Conservation (phyloP, 2,329 filamentous ascomycete genomes). For the Didymella glomerata region DNA sequence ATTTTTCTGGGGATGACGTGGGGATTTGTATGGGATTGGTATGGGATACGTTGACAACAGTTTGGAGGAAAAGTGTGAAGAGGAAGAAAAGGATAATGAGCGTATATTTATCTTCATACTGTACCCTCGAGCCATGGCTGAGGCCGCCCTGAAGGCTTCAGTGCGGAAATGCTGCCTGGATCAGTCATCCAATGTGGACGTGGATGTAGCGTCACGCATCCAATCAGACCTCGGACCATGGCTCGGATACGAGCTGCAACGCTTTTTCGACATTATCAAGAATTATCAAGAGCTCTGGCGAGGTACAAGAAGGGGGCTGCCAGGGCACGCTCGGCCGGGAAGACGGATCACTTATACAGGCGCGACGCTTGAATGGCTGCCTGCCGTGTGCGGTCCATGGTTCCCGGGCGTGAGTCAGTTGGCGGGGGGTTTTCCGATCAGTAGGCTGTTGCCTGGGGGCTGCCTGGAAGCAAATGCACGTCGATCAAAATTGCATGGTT, state of each 20-base stretch:
- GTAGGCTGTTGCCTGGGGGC: neutral
- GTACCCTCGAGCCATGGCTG: neutral
- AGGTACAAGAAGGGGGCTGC: neutral
- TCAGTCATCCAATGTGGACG: slow-evolving; percentile 14
- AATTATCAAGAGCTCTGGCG: neutral
- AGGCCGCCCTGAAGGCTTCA: slow-evolving; percentile 8
- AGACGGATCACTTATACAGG: neutral
- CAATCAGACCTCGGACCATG: slow-evolving; percentile 13
- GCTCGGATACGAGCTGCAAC: neutral
- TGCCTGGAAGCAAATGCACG: neutral
- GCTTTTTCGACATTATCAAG: neutral
- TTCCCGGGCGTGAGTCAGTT: neutral
- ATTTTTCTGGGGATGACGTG: neutral
- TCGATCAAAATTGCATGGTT: neutral
- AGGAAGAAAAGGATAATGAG: neutral
- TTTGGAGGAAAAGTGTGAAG: slow-evolving; percentile 7
- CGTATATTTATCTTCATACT: slow-evolving; percentile 8
- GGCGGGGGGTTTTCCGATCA: neutral
- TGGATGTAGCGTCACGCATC: slow-evolving; percentile 21
- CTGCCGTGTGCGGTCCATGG: neutral
- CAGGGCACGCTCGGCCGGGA: neutral
- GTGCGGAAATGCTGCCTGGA: slow-evolving; percentile 21
- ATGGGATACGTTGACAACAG: neutral
- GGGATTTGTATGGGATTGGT: neutral
- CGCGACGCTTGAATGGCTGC: neutral